Conservation (phyloP, 257 asterid species). For the Fraxinus pennsylvanica region DNA sequence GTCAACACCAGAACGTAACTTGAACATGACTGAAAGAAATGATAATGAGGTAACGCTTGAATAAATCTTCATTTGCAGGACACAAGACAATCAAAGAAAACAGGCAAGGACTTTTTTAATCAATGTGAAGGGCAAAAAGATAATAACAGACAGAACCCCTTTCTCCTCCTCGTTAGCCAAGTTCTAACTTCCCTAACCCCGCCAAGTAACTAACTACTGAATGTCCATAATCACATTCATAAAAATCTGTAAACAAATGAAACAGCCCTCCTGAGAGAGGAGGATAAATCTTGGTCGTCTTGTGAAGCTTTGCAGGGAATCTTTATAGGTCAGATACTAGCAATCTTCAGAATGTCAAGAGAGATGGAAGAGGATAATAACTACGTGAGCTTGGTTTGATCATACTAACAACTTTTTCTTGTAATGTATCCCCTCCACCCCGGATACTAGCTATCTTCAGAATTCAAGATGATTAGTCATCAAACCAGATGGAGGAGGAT, state of each 20-base stretch:
- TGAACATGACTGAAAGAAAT: neutral
- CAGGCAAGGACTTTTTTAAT: neutral
- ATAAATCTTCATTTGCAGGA: neutral
- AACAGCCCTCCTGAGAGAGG: neutral
- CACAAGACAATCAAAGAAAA: neutral
- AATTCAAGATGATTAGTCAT: neutral
- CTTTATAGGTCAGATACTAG: neutral
- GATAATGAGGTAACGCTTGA: neutral
- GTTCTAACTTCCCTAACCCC: neutral
- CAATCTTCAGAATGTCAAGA: neutral
- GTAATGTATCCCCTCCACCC: neutral
- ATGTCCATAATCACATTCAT: neutral
- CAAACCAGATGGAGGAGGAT: neutral
- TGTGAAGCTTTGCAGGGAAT: neutral
- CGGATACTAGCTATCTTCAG: neutral
- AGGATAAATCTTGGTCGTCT: no score
- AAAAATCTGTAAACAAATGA: neutral
- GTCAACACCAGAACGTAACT: conserved; percentile 1
- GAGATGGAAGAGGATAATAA: neutral
- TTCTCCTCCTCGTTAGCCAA: neutral
- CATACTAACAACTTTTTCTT: neutral
- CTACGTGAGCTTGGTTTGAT: neutral
- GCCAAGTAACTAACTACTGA: neutral
- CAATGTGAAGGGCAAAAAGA: neutral
- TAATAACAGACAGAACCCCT: neutral